Conservation (phyloP, 805 yeast species). For the Kazachstania martiniae region DNA sequence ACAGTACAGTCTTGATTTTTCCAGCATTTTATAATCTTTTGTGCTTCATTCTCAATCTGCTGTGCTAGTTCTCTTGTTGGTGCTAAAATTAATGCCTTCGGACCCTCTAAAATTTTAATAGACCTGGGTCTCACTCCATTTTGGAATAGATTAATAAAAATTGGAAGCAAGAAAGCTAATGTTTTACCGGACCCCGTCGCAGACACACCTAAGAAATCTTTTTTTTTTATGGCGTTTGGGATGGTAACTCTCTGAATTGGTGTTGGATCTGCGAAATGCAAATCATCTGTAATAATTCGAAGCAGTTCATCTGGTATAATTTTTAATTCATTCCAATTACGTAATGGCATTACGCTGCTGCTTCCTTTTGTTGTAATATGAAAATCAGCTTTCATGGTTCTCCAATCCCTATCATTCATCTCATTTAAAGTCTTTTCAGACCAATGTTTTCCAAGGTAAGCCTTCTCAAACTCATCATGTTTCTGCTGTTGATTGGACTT, state of each 20-base stretch:
- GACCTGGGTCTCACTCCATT: conserved; percentile 36
- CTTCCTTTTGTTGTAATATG: conserved; percentile 47
- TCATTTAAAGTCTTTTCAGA: conserved; percentile 45
- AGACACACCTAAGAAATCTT: conserved; percentile 82
- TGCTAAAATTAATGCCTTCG: conserved; percentile 65
- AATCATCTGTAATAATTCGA: conserved; percentile 26
- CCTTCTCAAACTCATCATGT: conserved; percentile 7
- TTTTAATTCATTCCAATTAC: conserved; percentile 61
- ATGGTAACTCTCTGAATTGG: conserved; percentile 87
- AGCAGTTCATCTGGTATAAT: conserved; percentile 34
- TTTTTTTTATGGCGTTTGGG: conserved; percentile 48
- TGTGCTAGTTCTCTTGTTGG: conserved; percentile 93
- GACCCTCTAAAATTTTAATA: conserved; percentile 45
- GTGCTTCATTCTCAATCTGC: conserved; percentile 65
- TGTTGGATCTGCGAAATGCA: conserved; percentile 59
- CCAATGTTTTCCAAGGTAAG: conserved; percentile 42
- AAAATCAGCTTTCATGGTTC: conserved; percentile 71
- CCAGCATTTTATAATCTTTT: conserved; percentile 35
- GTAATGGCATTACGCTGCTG: conserved; percentile 39
- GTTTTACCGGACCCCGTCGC: conserved; percentile 97
- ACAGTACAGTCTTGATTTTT: conserved; percentile 23
- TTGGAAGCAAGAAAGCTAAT: conserved; percentile 67
- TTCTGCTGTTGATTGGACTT: neutral
- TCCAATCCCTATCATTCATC: conserved; percentile 85
- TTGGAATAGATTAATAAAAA: conserved; percentile 43